These are phyloP conservation scores for Fusarium coicis DNA, from an alignment of 2,329 filamentous ascomycete genomes.

Conservation along the genomic window DNA sequence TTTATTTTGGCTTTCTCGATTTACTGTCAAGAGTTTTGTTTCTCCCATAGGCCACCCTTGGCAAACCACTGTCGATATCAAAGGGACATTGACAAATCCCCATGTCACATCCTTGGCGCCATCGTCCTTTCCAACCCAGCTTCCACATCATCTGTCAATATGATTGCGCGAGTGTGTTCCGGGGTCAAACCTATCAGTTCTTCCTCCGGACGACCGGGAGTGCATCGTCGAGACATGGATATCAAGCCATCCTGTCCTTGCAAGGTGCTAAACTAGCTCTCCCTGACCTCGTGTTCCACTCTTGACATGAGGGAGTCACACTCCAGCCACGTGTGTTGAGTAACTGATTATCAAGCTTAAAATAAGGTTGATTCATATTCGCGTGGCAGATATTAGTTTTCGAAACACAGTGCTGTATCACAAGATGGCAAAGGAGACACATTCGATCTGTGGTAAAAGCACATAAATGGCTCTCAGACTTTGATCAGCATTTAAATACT, in stretches of 20 bases:
- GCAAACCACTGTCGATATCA: constrained; percentile 1
- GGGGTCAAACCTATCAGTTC: not conserved
- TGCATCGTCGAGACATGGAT: not conserved
- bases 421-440: not conserved
- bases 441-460: not conserved
- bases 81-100: not conserved
- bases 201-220: constrained; percentile 18
- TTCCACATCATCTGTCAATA: not conserved
- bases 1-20: fast-evolving
- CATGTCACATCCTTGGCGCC: not conserved
- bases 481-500: constrained; percentile 11
- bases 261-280: not conserved
- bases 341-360: not conserved
- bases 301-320: not conserved
- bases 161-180: not conserved
- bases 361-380: not conserved
- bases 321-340: not conserved
- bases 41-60: not conserved
- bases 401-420: not conserved
- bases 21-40: not conserved
- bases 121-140: not conserved
- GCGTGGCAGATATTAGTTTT: not conserved
- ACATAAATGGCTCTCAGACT: not conserved
- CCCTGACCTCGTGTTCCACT: not conserved
- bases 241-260: not conserved